Evolutionary conservation across 768 basidiomycete species (phyloP).

Genomic region (Boletus rex-veris): DNA sequence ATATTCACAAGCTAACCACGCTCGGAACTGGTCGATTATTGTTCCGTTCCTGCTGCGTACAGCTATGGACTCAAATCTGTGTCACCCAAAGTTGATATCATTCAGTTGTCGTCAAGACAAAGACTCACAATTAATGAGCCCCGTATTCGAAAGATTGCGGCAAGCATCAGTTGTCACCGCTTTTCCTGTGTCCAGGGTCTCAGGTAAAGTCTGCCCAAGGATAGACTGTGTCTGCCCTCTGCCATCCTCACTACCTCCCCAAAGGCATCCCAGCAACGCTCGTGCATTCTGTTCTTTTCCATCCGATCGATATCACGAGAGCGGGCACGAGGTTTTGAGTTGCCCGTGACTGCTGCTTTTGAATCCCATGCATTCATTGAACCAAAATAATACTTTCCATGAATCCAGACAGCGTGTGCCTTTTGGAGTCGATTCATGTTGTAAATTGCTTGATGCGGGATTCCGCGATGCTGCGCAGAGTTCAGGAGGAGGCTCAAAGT

Average conservation of each 20-base stretch:
- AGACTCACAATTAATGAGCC: slow-evolving; percentile 5
- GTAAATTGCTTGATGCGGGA: slow-evolving; percentile 55
- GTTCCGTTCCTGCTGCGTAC: slow-evolving; percentile 3
- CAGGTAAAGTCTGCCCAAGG: slow-evolving; percentile 45
- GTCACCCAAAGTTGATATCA: neutral
- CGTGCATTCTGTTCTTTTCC: slow-evolving; percentile 30
- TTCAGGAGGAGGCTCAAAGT: slow-evolving; percentile 60
- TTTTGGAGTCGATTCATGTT: slow-evolving; percentile 43
- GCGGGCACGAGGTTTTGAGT: slow-evolving; percentile 13
- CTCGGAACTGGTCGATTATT: slow-evolving; percentile 4
- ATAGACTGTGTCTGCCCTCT: slow-evolving; percentile 50
- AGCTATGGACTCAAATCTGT: neutral
- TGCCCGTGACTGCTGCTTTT: slow-evolving; percentile 27
- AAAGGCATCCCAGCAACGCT: slow-evolving; percentile 44
- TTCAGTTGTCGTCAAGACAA: neutral
- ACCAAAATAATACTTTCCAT: slow-evolving; percentile 17
- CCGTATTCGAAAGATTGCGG: too few relatives aligned
- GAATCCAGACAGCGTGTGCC: slow-evolving; percentile 25
- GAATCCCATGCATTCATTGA: slow-evolving; percentile 39
- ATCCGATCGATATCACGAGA: slow-evolving; percentile 18
- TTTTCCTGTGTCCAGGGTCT: slow-evolving; percentile 24
- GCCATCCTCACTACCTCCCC: slow-evolving; percentile 57
- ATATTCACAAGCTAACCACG: slow-evolving; percentile 8
- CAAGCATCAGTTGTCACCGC: neutral
- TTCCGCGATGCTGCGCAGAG: slow-evolving; percentile 60